phyloP scores from a whole-genome alignment of 1,284 basidiomycete species.

The Trichosporon asahii region DNA sequence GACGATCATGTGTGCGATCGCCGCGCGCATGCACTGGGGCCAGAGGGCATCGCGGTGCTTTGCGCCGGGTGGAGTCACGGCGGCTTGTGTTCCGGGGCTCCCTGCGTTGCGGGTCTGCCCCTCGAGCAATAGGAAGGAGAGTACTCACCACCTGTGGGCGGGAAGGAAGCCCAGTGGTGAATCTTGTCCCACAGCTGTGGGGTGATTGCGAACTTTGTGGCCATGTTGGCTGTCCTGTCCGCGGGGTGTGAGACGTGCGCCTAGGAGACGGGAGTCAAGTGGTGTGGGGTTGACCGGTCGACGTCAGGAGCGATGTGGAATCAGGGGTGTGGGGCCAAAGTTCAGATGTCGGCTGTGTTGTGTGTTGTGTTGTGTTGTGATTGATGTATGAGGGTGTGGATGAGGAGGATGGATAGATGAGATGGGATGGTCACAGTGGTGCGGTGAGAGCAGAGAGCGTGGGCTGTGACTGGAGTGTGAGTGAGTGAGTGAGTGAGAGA shows the following conservation, averaged over 20 bases:
- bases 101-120: neutral
- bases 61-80: neutral
- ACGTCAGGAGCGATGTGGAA: too few species aligned
- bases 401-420: too few species aligned
- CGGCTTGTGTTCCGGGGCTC: neutral
- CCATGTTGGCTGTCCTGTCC: slow-evolving; percentile 33
- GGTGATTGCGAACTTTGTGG: slow-evolving; percentile 59
- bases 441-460: neutral
- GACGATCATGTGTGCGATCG: neutral
- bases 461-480: neutral
- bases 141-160: slow-evolving; percentile 76
- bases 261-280: neutral
- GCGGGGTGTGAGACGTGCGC: neutral
- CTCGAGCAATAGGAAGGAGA: neutral
- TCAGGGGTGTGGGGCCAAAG: neutral
- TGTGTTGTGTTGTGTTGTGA: neutral
- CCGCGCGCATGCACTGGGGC: neutral
- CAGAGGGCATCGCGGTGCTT: neutral
- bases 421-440: neutral
- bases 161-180: slow-evolving; percentile 89
- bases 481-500: neutral
- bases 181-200: slow-evolving; percentile 86
- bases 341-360: neutral
- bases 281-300: neutral
- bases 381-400: too few species aligned